A percentile compares a stretch with the other conserved stretches of the same genome.
Evolutionary conservation across 441 rosid genomes (phyloP).

Genomic region (Erysimum cheiri): DNA sequence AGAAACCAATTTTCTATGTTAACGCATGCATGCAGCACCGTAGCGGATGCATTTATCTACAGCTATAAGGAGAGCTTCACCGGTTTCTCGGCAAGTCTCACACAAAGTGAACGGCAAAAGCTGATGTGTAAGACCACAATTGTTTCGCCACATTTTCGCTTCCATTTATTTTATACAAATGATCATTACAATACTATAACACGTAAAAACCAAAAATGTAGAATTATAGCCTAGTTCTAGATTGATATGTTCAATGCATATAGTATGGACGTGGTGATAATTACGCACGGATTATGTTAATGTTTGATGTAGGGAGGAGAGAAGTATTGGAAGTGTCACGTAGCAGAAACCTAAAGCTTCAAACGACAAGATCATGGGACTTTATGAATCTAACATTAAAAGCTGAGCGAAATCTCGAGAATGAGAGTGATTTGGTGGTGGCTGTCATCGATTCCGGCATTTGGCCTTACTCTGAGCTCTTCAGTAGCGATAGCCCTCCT

Average conservation of each 20-base stretch:
- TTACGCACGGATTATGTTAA: neutral
- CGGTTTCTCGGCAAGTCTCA: slow-evolving; percentile 60
- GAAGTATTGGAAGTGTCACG: slow-evolving; percentile 60
- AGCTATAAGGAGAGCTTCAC: slow-evolving; percentile 64
- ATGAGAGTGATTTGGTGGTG: slow-evolving; percentile 47
- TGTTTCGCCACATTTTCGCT: neutral
- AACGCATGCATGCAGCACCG: slow-evolving; percentile 11
- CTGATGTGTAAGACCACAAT: slow-evolving; percentile 22
- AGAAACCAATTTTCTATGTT: neutral
- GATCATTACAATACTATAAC: neutral
- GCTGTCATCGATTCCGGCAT: slow-evolving; percentile 56
- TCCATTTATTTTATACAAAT: neutral
- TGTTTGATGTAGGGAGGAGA: slow-evolving; percentile 39
- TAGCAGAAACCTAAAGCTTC: slow-evolving; percentile 50
- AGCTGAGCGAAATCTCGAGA: slow-evolving; percentile 18
- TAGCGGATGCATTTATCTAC: slow-evolving; percentile 32
- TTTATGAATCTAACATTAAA: slow-evolving; percentile 43
- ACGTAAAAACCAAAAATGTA: neutral
- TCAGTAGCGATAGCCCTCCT: slow-evolving; percentile 46
- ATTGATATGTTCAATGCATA: neutral
- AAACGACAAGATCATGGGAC: slow-evolving; percentile 72
- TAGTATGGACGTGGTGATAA: neutral
- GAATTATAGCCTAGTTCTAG: neutral
- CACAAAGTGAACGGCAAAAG: slow-evolving; percentile 44
- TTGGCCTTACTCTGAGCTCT: slow-evolving; percentile 52